Evolutionary conservation across 768 basidiomycete species (phyloP).

Genomic region (Rhodosporidiobolus sp.): DNA sequence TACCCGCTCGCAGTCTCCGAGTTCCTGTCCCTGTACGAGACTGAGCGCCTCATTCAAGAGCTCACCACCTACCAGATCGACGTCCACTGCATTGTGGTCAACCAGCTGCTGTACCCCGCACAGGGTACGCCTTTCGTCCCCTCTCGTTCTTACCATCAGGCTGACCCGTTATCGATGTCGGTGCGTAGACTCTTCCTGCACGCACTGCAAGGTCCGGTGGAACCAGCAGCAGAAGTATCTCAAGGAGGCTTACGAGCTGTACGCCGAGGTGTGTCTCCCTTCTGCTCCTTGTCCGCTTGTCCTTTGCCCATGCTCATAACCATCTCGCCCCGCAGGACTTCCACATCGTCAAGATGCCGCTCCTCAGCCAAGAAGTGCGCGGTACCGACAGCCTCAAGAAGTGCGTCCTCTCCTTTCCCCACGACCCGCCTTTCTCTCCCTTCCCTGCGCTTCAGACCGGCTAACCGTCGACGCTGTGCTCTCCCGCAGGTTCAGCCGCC

Average conservation of each 20-base stretch:
- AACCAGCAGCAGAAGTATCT: constrained; percentile 99
- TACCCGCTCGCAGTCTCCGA: constrained; percentile 91
- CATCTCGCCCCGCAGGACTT: constrained; percentile 65
- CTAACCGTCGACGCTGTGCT: background rate
- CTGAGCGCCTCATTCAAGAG: constrained; percentile 95
- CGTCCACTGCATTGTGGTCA: constrained; percentile 91
- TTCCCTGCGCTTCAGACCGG: background rate
- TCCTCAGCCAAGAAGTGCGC: constrained; percentile 94
- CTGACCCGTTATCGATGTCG: no score
- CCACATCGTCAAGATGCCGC: constrained; percentile 88
- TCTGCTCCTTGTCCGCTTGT: background rate
- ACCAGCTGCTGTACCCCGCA: constrained; percentile 93
- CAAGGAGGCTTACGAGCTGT: constrained; percentile 86
- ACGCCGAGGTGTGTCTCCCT: constrained; percentile 23
- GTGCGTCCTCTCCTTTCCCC: constrained; percentile 26
- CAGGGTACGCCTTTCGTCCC: constrained; percentile 57
- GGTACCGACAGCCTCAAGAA: constrained; percentile 85
- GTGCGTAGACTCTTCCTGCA: constrained; percentile 89
- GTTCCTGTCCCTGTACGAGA: constrained; percentile 96
- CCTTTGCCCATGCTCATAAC: background rate
- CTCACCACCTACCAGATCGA: constrained; percentile 68
- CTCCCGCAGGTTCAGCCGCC: constrained; percentile 40
- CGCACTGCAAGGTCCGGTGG: constrained; percentile 88
- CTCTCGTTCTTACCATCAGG: background rate
- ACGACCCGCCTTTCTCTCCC: background rate